These are phyloP conservation scores for Xylariomycetidae sp. DNA, from an alignment of 2,329 filamentous ascomycete genomes.

Conservation along the genomic window DNA sequence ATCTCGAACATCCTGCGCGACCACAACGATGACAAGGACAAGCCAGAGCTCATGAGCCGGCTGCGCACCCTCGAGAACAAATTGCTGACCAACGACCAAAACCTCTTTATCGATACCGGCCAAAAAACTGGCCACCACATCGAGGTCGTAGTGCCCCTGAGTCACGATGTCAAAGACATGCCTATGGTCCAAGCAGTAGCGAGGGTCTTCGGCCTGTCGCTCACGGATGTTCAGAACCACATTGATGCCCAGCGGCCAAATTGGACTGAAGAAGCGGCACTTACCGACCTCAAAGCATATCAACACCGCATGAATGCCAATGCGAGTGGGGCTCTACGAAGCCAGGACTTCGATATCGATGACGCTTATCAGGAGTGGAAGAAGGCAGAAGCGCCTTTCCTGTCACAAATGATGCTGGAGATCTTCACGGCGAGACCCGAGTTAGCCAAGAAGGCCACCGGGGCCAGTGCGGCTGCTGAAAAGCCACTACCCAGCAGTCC, in stretches of 20 bases:
- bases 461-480: constrained; percentile 36
- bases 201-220: constrained; percentile 74
- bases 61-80: constrained; percentile 85
- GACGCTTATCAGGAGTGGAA: constrained; percentile 89
- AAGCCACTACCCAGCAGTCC: constrained; percentile 53
- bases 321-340: constrained; percentile 68
- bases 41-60: constrained; percentile 74
- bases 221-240: constrained; percentile 76
- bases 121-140: constrained; percentile 60
- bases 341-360: constrained; percentile 83
- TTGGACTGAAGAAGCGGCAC: constrained; percentile 89
- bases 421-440: constrained; percentile 83
- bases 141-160: constrained; percentile 77
- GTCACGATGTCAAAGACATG: constrained; percentile 96
- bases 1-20: constrained; percentile 74
- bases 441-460: constrained; percentile 68
- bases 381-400: constrained; percentile 75
- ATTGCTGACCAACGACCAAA: constrained; percentile 87
- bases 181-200: constrained; percentile 82
- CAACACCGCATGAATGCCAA: constrained; percentile 81
- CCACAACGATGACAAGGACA: constrained; percentile 77
- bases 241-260: constrained; percentile 72
- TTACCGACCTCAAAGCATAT: constrained; percentile 89
- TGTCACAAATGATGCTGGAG: constrained; percentile 90
- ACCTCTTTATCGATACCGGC: constrained; percentile 61